A percentile compares a stretch with the other conserved stretches of the same genome.
These are phyloP conservation scores for Xylariaceae sp. DNA, from an alignment of 2,329 filamentous ascomycete genomes.

Conservation along the genomic window DNA sequence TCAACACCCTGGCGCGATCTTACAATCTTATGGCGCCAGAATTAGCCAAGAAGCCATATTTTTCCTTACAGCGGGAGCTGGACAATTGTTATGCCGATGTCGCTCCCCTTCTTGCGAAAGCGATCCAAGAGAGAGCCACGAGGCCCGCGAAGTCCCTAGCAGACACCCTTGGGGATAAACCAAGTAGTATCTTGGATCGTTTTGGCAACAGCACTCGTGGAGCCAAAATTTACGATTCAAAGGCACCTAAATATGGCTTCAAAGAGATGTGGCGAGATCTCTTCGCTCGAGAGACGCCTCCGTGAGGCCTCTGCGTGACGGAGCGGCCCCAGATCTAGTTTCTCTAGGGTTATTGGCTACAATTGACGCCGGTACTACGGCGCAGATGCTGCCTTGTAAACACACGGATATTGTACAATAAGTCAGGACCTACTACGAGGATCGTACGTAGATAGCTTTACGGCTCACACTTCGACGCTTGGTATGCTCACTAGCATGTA, in stretches of 20 bases:
- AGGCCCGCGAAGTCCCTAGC: conserved; percentile 40
- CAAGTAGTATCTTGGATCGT: conserved; percentile 58
- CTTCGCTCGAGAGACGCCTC: conserved; percentile 35
- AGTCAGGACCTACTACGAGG: no score
- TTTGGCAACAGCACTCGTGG: conserved; percentile 51
- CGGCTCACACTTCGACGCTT: no score
- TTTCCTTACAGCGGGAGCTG: conserved; percentile 78
- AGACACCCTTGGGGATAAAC: conserved; percentile 39
- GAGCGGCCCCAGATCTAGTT: no score
- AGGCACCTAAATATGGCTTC: conserved; percentile 76
- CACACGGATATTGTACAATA: no score
- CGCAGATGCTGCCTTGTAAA: no score
- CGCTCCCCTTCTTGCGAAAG: conserved; percentile 69
- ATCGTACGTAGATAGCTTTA: no score
- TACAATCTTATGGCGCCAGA: conserved; percentile 96
- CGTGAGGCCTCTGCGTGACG: no score
- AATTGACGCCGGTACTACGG: no score
- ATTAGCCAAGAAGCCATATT: conserved; percentile 90
- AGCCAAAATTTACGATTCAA: conserved; percentile 70
- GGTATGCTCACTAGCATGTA: no score
- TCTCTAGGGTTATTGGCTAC: no score
- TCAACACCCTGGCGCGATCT: conserved; percentile 77
- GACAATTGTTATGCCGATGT: conserved; percentile 80
- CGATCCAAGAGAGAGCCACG: conserved; percentile 68
- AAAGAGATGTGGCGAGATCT: conserved; percentile 88